These are phyloP conservation scores for Plectranthus barbatus DNA, from an alignment of 257 asterid species.

Conservation along the genomic window DNA sequence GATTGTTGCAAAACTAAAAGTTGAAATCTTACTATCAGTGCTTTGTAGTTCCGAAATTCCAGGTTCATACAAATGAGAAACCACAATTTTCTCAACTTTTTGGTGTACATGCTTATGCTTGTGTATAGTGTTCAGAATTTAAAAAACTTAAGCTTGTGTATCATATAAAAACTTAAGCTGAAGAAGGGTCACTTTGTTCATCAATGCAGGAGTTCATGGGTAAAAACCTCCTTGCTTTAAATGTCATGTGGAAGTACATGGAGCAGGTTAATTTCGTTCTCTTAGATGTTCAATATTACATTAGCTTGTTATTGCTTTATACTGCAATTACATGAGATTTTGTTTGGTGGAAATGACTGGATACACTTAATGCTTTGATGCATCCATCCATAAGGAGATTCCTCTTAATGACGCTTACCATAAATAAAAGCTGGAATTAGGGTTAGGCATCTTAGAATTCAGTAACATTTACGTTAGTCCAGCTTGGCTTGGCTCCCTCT, in stretches of 20 bases:
- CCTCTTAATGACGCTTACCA: background rate
- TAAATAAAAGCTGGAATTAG: background rate
- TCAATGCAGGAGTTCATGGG: constrained; percentile 93
- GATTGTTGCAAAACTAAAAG: too few relatives aligned
- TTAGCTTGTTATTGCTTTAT: background rate
- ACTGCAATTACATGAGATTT: constrained; percentile 6
- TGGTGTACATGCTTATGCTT: background rate
- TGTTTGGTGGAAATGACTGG: background rate
- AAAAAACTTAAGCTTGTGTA: background rate
- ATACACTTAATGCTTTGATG: background rate
- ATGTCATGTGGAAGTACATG: constrained; percentile 98
- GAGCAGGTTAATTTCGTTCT: constrained; percentile 62
- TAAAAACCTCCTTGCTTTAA: constrained; percentile 84
- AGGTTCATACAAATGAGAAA: background rate
- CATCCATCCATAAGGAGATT: background rate
- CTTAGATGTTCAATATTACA: constrained; percentile 1
- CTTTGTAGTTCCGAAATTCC: background rate
- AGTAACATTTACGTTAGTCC: background rate
- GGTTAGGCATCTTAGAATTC: background rate
- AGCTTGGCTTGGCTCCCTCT: background rate
- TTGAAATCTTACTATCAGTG: background rate
- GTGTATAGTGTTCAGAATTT: background rate
- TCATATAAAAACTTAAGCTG: background rate
- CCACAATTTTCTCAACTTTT: background rate
- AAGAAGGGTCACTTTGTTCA: background rate